Evolutionary conservation across 1,284 basidiomycete genomes (phyloP).

Genomic region (Trametes polyzona): DNA sequence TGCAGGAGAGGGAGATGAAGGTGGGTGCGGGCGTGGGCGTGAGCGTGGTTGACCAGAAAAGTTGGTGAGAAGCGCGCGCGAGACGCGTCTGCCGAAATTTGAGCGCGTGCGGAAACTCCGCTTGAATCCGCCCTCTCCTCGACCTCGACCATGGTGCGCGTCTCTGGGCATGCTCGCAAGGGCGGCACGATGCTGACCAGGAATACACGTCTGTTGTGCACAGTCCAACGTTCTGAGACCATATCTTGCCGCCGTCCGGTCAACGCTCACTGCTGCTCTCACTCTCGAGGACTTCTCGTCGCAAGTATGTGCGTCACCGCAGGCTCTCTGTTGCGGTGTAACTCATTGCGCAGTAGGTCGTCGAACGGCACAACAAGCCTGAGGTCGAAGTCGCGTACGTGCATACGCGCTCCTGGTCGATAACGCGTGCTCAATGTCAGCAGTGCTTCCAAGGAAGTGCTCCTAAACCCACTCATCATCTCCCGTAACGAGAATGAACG

Average conservation of each 20-base stretch:
- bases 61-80: slow-evolving; percentile 24
- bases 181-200: background rate
- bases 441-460: slow-evolving; percentile 91
- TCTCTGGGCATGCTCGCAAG: background rate
- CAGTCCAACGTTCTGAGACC: slow-evolving; percentile 87
- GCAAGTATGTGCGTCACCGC: slow-evolving; percentile 60
- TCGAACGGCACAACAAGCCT: slow-evolving; percentile 96
- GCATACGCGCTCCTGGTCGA: background rate
- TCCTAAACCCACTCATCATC: slow-evolving; percentile 92
- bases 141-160: slow-evolving; percentile 46
- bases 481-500: slow-evolving; percentile 97
- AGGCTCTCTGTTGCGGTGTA: background rate
- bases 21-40: no score
- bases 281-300: slow-evolving; percentile 98
- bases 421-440: background rate
- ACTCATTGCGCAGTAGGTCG: slow-evolving; percentile 60
- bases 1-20: slow-evolving; percentile 6
- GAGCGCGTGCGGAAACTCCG: slow-evolving; percentile 30
- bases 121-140: slow-evolving; percentile 29
- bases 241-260: slow-evolving; percentile 94
- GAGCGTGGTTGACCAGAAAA: slow-evolving; percentile 19
- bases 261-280: slow-evolving; percentile 95
- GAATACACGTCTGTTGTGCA: background rate
- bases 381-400: slow-evolving; percentile 85
- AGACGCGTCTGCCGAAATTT: slow-evolving; percentile 25